A percentile compares a stretch with the other conserved stretches of the same genome.
phyloP scores from a whole-genome alignment of 345 rosid species.

The Salix exigua region DNA sequence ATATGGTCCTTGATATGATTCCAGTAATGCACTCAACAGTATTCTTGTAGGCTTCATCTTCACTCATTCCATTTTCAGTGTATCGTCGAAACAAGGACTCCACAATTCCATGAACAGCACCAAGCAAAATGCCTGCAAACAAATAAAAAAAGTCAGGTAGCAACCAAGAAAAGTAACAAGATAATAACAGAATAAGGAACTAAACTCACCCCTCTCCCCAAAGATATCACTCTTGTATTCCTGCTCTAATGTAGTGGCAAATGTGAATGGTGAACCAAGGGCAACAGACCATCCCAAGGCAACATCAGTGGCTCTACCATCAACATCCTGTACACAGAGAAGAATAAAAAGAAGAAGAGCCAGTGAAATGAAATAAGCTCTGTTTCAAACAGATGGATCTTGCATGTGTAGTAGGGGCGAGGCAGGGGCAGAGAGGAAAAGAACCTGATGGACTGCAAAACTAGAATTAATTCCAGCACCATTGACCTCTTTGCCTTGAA shows the following conservation, averaged over 20 bases:
- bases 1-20: slow-evolving; percentile 67
- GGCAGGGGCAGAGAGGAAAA: background rate
- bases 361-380: background rate
- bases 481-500: slow-evolving; percentile 88
- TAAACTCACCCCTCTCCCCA: slow-evolving; percentile 75
- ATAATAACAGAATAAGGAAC: no score
- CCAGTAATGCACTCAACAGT: slow-evolving; percentile 91
- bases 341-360: background rate
- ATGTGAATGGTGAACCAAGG: slow-evolving; percentile 90
- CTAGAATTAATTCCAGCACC: slow-evolving; percentile 96
- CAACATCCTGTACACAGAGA: slow-evolving; percentile 58
- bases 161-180: background rate
- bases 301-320: slow-evolving; percentile 85
- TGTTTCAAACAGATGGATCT: background rate
- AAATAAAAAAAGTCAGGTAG: slow-evolving; percentile 1
- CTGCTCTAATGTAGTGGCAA: slow-evolving; percentile 86
- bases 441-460: slow-evolving; percentile 87
- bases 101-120: slow-evolving; percentile 90
- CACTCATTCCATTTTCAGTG: slow-evolving; percentile 78
- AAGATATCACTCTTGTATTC: slow-evolving; percentile 96
- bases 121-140: slow-evolving; percentile 69
- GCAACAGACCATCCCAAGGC: slow-evolving; percentile 94
- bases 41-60: slow-evolving; percentile 75
- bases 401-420: background rate
- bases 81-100: slow-evolving; percentile 83